These are phyloP conservation scores for Suillus lakei DNA, from an alignment of 768 basidiomycete genomes.

Conservation along the genomic window DNA sequence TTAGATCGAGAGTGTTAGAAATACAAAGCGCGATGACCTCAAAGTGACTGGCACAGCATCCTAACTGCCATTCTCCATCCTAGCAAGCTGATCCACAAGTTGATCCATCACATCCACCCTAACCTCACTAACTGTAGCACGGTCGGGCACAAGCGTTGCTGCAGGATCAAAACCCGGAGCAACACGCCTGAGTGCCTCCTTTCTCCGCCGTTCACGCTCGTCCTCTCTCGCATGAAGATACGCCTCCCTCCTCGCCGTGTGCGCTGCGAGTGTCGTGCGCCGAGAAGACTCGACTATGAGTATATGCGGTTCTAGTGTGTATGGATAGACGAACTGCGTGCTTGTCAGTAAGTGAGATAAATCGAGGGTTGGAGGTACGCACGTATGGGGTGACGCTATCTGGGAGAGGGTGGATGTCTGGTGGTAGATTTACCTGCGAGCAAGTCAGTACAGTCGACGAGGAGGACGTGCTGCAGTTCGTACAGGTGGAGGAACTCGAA, in stretches of 20 bases:
- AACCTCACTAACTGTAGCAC: constrained; percentile 16
- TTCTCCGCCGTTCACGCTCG: constrained; percentile 68
- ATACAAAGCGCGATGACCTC: neutral
- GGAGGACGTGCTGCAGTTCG: neutral
- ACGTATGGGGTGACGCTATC: constrained; percentile 91
- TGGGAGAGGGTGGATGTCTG: constrained; percentile 93
- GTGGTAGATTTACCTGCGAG: constrained; percentile 78
- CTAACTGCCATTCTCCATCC: constrained; percentile 46
- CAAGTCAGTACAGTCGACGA: neutral
- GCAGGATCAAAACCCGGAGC: constrained; percentile 83
- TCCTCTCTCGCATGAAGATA: constrained; percentile 74
- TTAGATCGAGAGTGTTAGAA: neutral
- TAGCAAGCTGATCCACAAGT: constrained; percentile 80
- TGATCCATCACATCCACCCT: constrained; percentile 76
- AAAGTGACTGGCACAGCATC: neutral
- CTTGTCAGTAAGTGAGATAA: constrained; percentile 9
- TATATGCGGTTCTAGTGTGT: constrained; percentile 88
- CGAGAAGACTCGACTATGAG: constrained; percentile 77
- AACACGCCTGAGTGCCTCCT: constrained; percentile 72
- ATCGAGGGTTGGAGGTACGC: constrained; percentile 24
- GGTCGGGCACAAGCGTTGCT: constrained; percentile 47
- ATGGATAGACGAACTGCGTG: constrained; percentile 92
- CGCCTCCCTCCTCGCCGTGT: constrained; percentile 69
- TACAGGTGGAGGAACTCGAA: constrained; percentile 73
- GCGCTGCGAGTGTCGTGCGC: constrained; percentile 64